Percentiles rank a stretch among this genome's conserved stretches.
These are phyloP conservation scores for Russula olivacea DNA, from an alignment of 768 basidiomycete genomes.

Conservation along the genomic window DNA sequence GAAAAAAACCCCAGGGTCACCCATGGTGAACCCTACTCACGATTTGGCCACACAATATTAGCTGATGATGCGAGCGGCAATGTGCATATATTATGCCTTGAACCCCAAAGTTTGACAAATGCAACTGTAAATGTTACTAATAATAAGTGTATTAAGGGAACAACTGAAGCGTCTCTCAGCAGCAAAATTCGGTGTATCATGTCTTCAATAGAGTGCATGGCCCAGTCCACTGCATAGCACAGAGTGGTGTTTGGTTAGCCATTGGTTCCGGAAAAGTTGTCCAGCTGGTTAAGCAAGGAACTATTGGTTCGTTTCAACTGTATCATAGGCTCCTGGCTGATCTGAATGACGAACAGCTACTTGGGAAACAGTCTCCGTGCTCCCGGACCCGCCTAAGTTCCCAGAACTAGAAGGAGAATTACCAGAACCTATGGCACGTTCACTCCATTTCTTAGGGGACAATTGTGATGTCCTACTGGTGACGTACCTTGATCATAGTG, in stretches of 20 bases:
- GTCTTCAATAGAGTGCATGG: neutral
- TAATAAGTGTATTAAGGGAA: no score
- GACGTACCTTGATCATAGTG: conserved; percentile 4
- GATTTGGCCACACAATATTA: neutral
- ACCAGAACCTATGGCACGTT: conserved; percentile 1
- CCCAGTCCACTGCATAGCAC: neutral
- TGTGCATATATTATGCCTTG: neutral
- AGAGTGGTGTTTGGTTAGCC: neutral
- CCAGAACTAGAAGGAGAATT: conserved; percentile 3
- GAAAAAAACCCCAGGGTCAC: no score
- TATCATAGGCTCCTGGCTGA: neutral
- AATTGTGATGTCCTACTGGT: neutral
- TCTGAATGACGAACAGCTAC: neutral
- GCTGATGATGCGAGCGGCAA: neutral
- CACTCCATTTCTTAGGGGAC: neutral
- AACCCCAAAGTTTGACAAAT: neutral
- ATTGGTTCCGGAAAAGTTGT: neutral
- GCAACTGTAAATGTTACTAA: neutral
- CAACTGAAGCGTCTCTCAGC: neutral
- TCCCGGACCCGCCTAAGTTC: neutral
- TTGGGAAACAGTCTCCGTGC: neutral
- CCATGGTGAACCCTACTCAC: no score
- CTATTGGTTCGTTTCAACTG: neutral
- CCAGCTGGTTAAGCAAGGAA: conserved; percentile 1
- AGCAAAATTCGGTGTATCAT: conserved; percentile 1